A percentile compares a stretch with the other conserved stretches of the same genome.
phyloP scores from a whole-genome alignment of 768 basidiomycete species.

The Gloeopeniophorella convolvens region DNA sequence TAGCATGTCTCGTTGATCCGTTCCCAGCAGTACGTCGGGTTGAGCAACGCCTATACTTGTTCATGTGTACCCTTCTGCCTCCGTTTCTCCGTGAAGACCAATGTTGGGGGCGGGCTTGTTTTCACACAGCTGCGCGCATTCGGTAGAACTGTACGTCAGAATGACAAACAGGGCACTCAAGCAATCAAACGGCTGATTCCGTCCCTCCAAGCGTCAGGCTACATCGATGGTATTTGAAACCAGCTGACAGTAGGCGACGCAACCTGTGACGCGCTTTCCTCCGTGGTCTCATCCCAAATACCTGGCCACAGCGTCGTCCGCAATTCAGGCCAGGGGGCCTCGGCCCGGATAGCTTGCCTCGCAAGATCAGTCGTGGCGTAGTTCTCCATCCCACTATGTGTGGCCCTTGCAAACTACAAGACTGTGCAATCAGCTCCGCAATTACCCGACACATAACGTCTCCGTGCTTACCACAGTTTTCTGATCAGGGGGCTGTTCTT shows the following conservation, averaged over 20 bases:
- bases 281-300: background rate
- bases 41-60: background rate
- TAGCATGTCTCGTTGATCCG: no score
- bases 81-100: background rate
- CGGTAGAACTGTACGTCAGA: background rate
- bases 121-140: background rate
- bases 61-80: slow-evolving; percentile 12
- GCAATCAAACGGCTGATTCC: background rate
- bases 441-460: no score
- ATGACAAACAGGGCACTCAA: background rate
- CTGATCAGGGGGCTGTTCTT: no score
- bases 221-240: background rate
- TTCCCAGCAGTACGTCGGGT: no score
- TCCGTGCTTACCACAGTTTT: no score
- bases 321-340: no score
- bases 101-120: background rate
- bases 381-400: no score
- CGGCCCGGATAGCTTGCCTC: no score
- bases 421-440: no score
- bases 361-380: no score
- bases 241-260: background rate
- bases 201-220: background rate
- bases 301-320: no score
- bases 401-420: no score
- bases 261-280: background rate